Conservation (phyloP, 192 early-diverging fungal species). For the Glomus cerebriforme region DNA sequence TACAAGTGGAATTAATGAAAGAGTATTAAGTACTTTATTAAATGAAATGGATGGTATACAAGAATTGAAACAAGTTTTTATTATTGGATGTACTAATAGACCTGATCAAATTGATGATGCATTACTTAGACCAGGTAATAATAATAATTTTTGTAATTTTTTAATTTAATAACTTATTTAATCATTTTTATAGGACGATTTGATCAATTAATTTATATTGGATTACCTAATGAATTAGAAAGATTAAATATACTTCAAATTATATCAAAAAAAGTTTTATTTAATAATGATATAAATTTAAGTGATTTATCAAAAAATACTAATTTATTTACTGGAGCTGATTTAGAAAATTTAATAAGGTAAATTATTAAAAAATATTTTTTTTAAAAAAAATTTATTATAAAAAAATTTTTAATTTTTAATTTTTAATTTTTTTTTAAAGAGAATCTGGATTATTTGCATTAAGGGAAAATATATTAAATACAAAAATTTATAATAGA, state of each 20-base stretch:
- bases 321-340: slow-evolving; percentile 76
- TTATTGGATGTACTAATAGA: slow-evolving; percentile 91
- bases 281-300: slow-evolving; percentile 55
- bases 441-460: slow-evolving; percentile 38
- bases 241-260: slow-evolving; percentile 70
- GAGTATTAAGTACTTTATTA: slow-evolving; percentile 88
- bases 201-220: slow-evolving; percentile 80
- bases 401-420: slow-evolving; percentile 10
- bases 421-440: too few relatives aligned
- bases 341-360: slow-evolving; percentile 67
- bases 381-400: background rate
- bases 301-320: slow-evolving; percentile 55
- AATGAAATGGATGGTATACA: slow-evolving; percentile 99
- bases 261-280: slow-evolving; percentile 59
- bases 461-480: slow-evolving; percentile 35
- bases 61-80: slow-evolving; percentile 75
- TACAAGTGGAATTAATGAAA: slow-evolving; percentile 81
- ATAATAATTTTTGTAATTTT: background rate
- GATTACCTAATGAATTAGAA: slow-evolving; percentile 57
- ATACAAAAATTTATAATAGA: slow-evolving; percentile 8
- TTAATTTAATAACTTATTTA: background rate
- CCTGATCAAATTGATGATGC: slow-evolving; percentile 88
- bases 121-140: slow-evolving; percentile 67
- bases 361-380: background rate
- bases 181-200: slow-evolving; percentile 65